Base-by-base conservation (phyloP, 345 rosid genomes). In the Chamaenerion angustifolium region DNA sequence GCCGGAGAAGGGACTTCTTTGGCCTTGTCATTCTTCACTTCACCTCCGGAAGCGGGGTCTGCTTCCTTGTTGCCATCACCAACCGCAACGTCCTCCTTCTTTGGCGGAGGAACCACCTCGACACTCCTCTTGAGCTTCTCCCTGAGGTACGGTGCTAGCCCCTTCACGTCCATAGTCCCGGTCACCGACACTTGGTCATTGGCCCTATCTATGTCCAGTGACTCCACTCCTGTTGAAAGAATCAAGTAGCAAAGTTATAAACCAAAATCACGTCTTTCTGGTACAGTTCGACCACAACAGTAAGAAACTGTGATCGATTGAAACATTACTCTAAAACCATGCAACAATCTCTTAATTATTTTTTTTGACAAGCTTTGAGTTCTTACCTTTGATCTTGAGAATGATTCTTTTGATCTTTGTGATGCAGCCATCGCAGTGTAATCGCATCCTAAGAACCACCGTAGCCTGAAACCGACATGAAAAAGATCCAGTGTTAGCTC, bases 351-450 rank as follows among this genome's bases (percentile, higher is more conserved):
- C 27, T 23, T 23, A 2, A 23, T 23, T n/a, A n/a, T 23, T 23
- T 23, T 2, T 2, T 13, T 9, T 16, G 10, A 15, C 16, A 18
- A 17, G n/a, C 12, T 15, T 11, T 18, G 43, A 14, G 19, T 7
- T 23, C 63, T 64, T 4, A 81, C 94, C 94, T 35, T 68, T 50
- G 46, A 49, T 55, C 51, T 69, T 84, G 43, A 2, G 8, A 50
- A 84, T 69, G 35, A 72, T 78, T 63, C 54, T 81, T 37, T 42
- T 16, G 43, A 81, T 76, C 56, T 84, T 84, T 27, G 51, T 56
- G 12, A 76, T 70, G 61, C 94, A 84, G n/a, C 82, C 80, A 10
- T 81, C 83, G 35, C 94, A 84, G 62, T 84, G 94, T n/a, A 76
- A 54, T 52, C 68, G 60, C 21, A 77, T 73, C 69, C 76, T 84